Percentiles rank a stretch among this genome's conserved stretches.
Evolutionary conservation across 2,329 filamentous ascomycete species (phyloP).

Genomic region (Beauveria sp.): DNA sequence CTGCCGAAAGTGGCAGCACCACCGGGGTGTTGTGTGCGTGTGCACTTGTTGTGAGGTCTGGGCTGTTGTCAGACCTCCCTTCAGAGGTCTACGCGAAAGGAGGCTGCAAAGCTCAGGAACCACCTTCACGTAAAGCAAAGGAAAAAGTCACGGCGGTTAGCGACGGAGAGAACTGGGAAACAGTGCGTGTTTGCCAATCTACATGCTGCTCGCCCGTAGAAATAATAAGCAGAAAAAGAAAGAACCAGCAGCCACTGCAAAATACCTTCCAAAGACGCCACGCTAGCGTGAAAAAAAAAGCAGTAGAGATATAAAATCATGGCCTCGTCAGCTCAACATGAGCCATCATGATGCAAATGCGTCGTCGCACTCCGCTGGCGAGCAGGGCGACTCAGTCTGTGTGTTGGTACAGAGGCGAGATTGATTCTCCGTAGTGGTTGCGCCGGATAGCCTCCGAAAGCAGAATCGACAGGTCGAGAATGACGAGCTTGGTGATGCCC

Average conservation of each 20-base stretch:
- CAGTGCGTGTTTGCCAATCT: slow-evolving; percentile 12
- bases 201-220: slow-evolving; percentile 4
- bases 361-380: slow-evolving; percentile 10
- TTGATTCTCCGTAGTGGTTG: slow-evolving; percentile 92
- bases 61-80: not conserved
- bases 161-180: slow-evolving; percentile 1
- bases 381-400: slow-evolving; percentile 39
- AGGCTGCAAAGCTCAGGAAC: not conserved
- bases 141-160: slow-evolving; percentile 9
- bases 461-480: slow-evolving; percentile 82
- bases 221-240: not conserved
- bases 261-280: slow-evolving; percentile 25
- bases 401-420: slow-evolving; percentile 62
- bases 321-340: slow-evolving; percentile 9
- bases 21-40: slow-evolving; percentile 40
- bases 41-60: not conserved
- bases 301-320: slow-evolving; percentile 6
- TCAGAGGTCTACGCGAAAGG: slow-evolving; percentile 1
- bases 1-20: slow-evolving; percentile 67
- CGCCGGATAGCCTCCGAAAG: slow-evolving; percentile 88
- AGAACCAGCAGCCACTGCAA: not conserved
- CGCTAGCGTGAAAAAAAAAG: slow-evolving; percentile 23
- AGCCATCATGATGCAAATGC: slow-evolving; percentile 11
- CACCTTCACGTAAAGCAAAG: slow-evolving; percentile 15
- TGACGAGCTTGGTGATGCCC: slow-evolving; percentile 72